Base-by-base conservation (phyloP, 495 filamentous ascomycete species). In the Hapsidospora chrysogenum region DNA sequence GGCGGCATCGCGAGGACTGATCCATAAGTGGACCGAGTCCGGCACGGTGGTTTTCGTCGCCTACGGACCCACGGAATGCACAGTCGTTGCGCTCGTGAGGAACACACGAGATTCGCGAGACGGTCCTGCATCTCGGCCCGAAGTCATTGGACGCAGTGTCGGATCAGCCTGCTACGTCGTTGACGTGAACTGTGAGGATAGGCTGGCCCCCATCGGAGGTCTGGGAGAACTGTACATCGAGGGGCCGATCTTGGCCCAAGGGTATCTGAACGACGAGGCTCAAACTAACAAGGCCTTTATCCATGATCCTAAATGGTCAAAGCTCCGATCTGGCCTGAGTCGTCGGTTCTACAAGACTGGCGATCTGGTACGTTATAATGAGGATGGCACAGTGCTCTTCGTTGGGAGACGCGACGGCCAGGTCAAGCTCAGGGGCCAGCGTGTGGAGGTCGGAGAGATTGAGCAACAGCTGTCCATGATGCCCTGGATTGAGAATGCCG, bases 291-390 rank as follows among this genome's bases (percentile, higher is more conserved):
- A 18, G 4, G 14, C 33, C 15, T 35, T 35, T 16, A 21, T 35
- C 6, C 3, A 13, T n/a, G 23, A 26, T 15, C 2, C 18, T 3
- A 16, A 9, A 8, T 18, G 19, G 13, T 20, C 8, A 28, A 10
- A 13, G 11, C 29, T 22, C 29, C 16, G 20, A 14, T 11, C 3
- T 13, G 8, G 19, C 10, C 10, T 14, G 17, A 10, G 34, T 17
- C 8, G 21, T 8, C 14, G 22, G 30, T 17, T 61, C n/a, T 68
- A 64, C 43, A 39, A 46, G 33, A 72, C 66, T 3, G 64, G 66
- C 2, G 60, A 70, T 36, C 44, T 70, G 17, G 70, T 56, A 17
- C 54, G 56, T 1, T 65, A 60, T 41, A 60, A 59, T 13, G 17
- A 27, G 2, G 51, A 43, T 21, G 48, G 48, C 10, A 30, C n/a